A percentile compares a stretch with the other conserved stretches of the same genome.
These are phyloP conservation scores for Talaromyces funiculosus DNA, from an alignment of 2,329 filamentous ascomycete genomes.

Conservation along the genomic window DNA sequence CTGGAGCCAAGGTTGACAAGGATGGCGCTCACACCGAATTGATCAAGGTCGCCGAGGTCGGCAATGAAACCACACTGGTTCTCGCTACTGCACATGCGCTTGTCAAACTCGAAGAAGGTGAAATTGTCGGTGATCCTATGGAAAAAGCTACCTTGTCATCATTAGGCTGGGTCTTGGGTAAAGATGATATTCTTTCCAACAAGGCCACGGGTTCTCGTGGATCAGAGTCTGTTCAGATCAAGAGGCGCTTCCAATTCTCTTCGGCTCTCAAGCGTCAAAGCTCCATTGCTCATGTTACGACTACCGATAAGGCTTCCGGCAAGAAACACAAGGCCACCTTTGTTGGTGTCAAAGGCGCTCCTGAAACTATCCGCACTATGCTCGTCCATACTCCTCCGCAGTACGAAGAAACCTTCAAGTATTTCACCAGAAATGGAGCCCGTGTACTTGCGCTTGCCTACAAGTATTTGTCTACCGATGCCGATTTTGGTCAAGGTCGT, in stretches of 20 bases:
- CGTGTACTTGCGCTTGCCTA: conserved; percentile 90
- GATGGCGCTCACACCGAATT: conserved; percentile 81
- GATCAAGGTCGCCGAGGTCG: conserved; percentile 62
- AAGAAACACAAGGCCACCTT: conserved; percentile 80
- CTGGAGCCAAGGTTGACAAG: conserved; percentile 61
- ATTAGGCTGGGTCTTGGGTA: conserved; percentile 87
- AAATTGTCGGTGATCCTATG: conserved; percentile 97
- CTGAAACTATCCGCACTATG: conserved; percentile 95
- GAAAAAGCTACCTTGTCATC: conserved; percentile 90
- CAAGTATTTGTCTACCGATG: conserved; percentile 78
- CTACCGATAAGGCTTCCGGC: conserved; percentile 64
- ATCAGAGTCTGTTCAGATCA: conserved; percentile 79
- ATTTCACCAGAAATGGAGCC: conserved; percentile 92
- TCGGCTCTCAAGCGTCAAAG: conserved; percentile 94
- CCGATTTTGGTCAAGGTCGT: conserved; percentile 72
- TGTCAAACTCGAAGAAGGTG: conserved; percentile 93
- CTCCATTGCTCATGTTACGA: conserved; percentile 77
- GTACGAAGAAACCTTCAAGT: conserved; percentile 97
- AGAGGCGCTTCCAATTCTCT: conserved; percentile 96
- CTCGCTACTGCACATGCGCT: conserved; percentile 91
- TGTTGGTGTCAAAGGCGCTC: conserved; percentile 91
- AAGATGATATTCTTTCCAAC: conserved; percentile 74
- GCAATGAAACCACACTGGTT: conserved; percentile 81
- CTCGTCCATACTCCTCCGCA: conserved; percentile 72
- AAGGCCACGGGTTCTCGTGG: conserved; percentile 47